Evolutionary conservation across 495 filamentous ascomycete genomes (phyloP).

Genomic region (Neurospora africana): DNA sequence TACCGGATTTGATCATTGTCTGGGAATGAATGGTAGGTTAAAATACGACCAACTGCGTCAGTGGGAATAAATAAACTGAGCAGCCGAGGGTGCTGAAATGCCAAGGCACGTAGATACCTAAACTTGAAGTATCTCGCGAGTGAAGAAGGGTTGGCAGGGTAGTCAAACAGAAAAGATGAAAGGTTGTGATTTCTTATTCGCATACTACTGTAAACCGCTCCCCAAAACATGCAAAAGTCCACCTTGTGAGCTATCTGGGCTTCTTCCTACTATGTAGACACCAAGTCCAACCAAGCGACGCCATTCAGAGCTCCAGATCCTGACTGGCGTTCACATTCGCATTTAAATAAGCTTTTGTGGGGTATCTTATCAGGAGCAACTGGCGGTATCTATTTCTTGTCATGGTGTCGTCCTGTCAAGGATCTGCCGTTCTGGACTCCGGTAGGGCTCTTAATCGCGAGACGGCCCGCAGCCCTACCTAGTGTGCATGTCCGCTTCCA

Average conservation of each 20-base stretch:
- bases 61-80: not conserved
- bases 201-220: not conserved
- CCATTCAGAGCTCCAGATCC: not conserved
- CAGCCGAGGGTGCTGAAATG: not conserved
- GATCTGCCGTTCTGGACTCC: not conserved
- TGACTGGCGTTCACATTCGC: not conserved
- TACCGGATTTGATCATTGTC: not conserved
- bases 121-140: not conserved
- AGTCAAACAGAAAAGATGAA: not conserved
- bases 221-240: not conserved
- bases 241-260: not conserved
- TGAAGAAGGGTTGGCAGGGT: not conserved
- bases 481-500: not conserved
- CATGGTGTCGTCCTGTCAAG: not conserved
- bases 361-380: not conserved
- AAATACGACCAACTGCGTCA: not conserved
- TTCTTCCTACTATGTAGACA: not conserved
- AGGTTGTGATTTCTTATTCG: not conserved
- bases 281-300: not conserved
- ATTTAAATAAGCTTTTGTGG: not conserved
- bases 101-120: not conserved
- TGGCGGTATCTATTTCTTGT: not conserved
- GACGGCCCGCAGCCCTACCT: not conserved
- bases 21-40: not conserved
- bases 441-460: not conserved